Base-by-base conservation (phyloP, 108 stramenopile species). In the Chaetoceros tenuissimus region DNA sequence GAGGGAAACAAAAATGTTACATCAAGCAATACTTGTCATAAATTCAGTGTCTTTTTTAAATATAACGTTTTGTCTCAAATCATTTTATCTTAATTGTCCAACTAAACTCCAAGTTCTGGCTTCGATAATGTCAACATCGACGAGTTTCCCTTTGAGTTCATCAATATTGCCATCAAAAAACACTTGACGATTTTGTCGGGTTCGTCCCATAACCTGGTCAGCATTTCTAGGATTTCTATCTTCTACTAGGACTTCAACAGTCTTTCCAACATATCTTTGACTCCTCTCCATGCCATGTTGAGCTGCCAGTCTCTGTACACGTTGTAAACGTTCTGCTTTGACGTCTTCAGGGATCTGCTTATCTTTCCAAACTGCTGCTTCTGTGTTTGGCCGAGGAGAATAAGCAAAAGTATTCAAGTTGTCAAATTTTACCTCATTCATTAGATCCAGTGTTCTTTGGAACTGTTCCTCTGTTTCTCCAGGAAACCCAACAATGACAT, bases 401-500 rank as follows among this genome's bases (percentile, higher is more conserved):
- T 79, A 81, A 2, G 79, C 75, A 62, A 74, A 72, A 0, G 69
- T 69, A 25, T 76, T 77, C 51, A 75, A 46, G 62, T 72, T 73
- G 67, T 80, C 79, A 51, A 80, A 80, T 53, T 75, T 69, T 18
- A 83, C 82, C 53, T 63, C 59, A 58, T 84, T 77, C 92, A 93
- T 90, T 10, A 93, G 61, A 60, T 79, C 77, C 47, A 93, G 72
- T 25, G 92, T 93, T 53, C 68, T 50, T 67, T 88, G 72, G 58
- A 93, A 93, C 18, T 63, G 67, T 60, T 77, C 87, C 31, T 93
- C 92, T 1, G 88, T 84, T 69, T 93, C 92, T 24, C 92, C 88
- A 0, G 91, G 91, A 59, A 90, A 93, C 17, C 92, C 92, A 23
- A 85, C 84, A 70, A 91, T 94, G 30, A 87, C 76, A 69, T 91